Base-by-base conservation (phyloP, 1,284 basidiomycete genomes). In the Thecaphora thlaspeos region DNA sequence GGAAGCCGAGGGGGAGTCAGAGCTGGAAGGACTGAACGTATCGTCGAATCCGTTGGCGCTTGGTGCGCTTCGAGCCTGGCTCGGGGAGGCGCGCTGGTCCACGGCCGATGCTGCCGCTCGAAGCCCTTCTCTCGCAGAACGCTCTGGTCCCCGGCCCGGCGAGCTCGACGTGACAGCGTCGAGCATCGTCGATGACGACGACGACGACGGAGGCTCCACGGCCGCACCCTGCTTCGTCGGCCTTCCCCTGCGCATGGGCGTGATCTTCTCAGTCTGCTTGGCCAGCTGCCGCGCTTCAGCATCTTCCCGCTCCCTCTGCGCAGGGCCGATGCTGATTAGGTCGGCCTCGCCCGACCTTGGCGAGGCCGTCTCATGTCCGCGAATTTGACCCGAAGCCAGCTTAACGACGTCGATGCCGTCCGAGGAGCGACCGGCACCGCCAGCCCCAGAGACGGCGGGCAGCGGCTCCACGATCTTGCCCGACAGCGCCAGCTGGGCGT, bases 191-290 rank as follows among this genome's bases (percentile, higher is more conserved):
- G 15, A 11, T 4, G 15, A 15, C 32, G 32, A 8, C 9, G 32
- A 30, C n/a, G 22, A 21, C 24, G 1, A 47, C 41, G 41, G 57
- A 46, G 10, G 58, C 55, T 15, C 24, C 43, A 37, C 30, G 42
- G 24, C 55, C 46, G 4, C 39, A 52, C 14, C 46, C 2, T 46
- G 18, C 40, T 76, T 77, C 3, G 45, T 48, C 12, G 79, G 79
- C 19, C 79, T 62, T 0, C 79, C 79, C 3, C 79, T 65, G 5
- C 79, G 69, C 79, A 80, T 80, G 3, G 78, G 78, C 0, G 75
- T 73, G 51, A 80, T 73, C 21, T 60, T 61, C 28, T 73, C 67
- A 17, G 53, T 62, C 36, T 68, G 57, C 53, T 61, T 46, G 48
- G 57, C 61, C 21, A 70, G 43, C 28, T 66, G 55, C 17, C 53